phyloP scores from a whole-genome alignment of 495 filamentous ascomycete species.

The Aspergillus steynii region DNA sequence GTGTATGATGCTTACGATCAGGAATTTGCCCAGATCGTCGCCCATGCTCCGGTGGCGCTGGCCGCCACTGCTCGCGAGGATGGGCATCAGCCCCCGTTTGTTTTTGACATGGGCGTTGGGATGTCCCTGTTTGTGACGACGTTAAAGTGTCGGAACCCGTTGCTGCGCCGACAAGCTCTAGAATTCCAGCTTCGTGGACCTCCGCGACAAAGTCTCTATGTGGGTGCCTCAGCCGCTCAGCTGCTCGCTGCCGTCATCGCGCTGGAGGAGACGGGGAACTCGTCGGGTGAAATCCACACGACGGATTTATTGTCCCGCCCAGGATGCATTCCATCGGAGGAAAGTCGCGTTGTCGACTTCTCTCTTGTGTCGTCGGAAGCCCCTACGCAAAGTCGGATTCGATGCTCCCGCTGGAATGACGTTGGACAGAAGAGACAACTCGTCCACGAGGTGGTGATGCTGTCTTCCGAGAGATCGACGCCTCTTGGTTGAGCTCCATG shows the following conservation, averaged over 20 bases:
- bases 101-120: conserved; percentile 30
- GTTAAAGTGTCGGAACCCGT: conserved; percentile 31
- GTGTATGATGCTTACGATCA: conserved; percentile 24
- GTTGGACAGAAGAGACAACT: neutral
- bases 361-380: neutral
- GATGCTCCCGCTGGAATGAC: neutral
- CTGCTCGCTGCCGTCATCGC: neutral
- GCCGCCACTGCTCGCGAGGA: conserved; percentile 17
- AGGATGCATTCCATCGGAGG: neutral
- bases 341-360: neutral
- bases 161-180: conserved; percentile 27
- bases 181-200: conserved; percentile 24
- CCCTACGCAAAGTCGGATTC: neutral
- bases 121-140: conserved; percentile 28
- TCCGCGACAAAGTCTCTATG: conserved; percentile 28
- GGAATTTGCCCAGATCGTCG: conserved; percentile 27
- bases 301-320: conserved; percentile 8
- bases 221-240: conserved; percentile 14
- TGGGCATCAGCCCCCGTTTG: conserved; percentile 31
- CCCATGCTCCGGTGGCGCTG: conserved; percentile 22
- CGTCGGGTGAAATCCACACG: conserved; percentile 18
- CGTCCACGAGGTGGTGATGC: neutral
- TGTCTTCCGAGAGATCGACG: too few relatives aligned
- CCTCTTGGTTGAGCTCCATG: too few relatives aligned
- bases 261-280: neutral